Evolutionary conservation across 495 filamentous ascomycete genomes (phyloP).

Genomic region (Geopyxis carbonaria): DNA sequence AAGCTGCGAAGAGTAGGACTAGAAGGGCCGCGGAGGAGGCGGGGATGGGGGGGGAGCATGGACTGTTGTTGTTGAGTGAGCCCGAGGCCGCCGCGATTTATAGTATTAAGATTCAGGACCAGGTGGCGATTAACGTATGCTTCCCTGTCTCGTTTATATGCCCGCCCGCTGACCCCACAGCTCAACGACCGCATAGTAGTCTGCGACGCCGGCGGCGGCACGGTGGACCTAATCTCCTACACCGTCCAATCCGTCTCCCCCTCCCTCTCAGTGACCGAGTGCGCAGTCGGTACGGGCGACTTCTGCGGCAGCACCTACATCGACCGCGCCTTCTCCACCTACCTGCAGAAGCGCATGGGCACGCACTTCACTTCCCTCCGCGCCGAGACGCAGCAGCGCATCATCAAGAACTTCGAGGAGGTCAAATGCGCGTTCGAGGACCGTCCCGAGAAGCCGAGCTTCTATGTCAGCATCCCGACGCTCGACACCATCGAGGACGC

Average conservation of each 20-base stretch:
- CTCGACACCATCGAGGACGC: neutral
- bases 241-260: constrained; percentile 1
- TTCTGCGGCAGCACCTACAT: constrained; percentile 9
- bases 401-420: constrained; percentile 8
- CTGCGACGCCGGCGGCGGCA: constrained; percentile 17
- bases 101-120: constrained; percentile 33
- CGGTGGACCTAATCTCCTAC: constrained; percentile 7
- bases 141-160: no score
- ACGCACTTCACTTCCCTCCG: neutral
- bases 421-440: constrained; percentile 8
- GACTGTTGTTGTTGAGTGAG: constrained; percentile 49
- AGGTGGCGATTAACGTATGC: neutral
- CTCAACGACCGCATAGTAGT: constrained; percentile 14
- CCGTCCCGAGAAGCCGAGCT: constrained; percentile 1
- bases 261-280: constrained; percentile 1
- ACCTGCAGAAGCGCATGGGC: constrained; percentile 2
- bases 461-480: constrained; percentile 3
- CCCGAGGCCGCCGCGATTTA: constrained; percentile 59
- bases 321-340: constrained; percentile 7
- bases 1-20: constrained; percentile 50
- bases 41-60: constrained; percentile 36
- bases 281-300: constrained; percentile 5
- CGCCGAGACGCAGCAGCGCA: constrained; percentile 5
- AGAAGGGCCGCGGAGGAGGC: constrained; percentile 45
- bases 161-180: no score